A percentile compares a stretch with the other conserved stretches of the same genome.
These are phyloP conservation scores for Cenchrus fungigraminus DNA, from an alignment of 176 grass and related monocot species.

Conservation along the genomic window DNA sequence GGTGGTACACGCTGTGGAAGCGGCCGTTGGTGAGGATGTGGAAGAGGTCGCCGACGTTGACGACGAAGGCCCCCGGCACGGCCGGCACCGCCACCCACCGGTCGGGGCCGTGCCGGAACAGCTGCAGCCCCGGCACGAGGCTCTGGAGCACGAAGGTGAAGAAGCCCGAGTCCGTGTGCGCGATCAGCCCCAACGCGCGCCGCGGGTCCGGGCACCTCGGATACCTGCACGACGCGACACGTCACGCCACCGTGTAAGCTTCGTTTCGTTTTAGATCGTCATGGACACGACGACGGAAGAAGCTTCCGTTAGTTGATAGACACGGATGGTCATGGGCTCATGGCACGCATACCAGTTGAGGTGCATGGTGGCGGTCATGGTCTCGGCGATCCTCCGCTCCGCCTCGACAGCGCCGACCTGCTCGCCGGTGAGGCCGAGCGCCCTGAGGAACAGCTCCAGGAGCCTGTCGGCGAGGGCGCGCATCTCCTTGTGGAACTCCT, in stretches of 20 bases:
- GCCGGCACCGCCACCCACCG: constrained; percentile 85
- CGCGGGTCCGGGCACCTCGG: constrained; percentile 88
- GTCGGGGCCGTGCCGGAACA: constrained; percentile 53
- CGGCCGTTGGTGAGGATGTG: constrained; percentile 93
- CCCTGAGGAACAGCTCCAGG: constrained; percentile 60
- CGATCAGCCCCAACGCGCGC: constrained; percentile 80
- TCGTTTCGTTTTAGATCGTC: neutral
- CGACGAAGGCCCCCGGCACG: constrained; percentile 57
- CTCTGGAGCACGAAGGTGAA: constrained; percentile 93
- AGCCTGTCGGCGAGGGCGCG: constrained; percentile 58
- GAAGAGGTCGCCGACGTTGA: constrained; percentile 92
- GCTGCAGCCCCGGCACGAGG: constrained; percentile 83
- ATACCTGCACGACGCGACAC: constrained; percentile 54
- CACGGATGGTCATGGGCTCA: neutral
- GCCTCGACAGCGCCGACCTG: constrained; percentile 48
- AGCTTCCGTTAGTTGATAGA: neutral
- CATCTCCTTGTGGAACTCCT: constrained; percentile 86
- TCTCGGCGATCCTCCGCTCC: constrained; percentile 41
- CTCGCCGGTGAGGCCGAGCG: constrained; percentile 70
- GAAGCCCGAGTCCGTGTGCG: constrained; percentile 96
- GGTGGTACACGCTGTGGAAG: constrained; percentile 84
- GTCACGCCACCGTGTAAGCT: neutral
- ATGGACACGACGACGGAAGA: too few relatives aligned
- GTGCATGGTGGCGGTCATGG: constrained; percentile 60
- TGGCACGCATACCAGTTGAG: constrained; percentile 54